These are phyloP conservation scores for Trichoderma asperelloides DNA, from an alignment of 495 filamentous ascomycete genomes.

Conservation along the genomic window DNA sequence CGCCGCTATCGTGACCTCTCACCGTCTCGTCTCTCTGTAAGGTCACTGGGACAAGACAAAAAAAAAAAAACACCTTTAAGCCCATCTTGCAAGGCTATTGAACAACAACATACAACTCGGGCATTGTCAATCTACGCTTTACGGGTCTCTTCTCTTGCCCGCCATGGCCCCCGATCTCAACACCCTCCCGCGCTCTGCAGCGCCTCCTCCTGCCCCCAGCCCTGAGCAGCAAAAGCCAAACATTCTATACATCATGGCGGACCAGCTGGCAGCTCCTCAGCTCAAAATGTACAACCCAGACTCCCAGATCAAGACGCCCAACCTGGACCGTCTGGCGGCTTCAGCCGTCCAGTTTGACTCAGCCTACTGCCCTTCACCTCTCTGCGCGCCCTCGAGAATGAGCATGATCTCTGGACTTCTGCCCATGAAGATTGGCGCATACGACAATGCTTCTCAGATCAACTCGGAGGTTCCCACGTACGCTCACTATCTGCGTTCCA, in stretches of 20 bases:
- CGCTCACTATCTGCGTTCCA: constrained; percentile 75
- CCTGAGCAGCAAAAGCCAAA: constrained; percentile 22
- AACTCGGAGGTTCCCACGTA: constrained; percentile 72
- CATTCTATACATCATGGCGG: constrained; percentile 63
- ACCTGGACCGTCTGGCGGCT: constrained; percentile 70
- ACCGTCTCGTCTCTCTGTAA: too few relatives aligned
- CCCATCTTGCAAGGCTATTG: too few relatives aligned
- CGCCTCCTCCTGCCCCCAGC: constrained; percentile 11
- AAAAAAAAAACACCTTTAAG: too few relatives aligned
- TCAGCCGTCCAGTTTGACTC: constrained; percentile 76
- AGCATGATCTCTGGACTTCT: constrained; percentile 83
- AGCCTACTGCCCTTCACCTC: constrained; percentile 81
- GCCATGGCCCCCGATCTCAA: constrained; percentile 49
- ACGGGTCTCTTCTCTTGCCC: neutral
- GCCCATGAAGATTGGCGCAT: constrained; percentile 77
- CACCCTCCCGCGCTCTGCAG: constrained; percentile 34
- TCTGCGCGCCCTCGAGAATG: constrained; percentile 82
- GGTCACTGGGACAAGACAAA: too few relatives aligned
- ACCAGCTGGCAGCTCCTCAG: constrained; percentile 79
- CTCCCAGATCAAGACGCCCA: constrained; percentile 76
- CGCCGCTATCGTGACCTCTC: too few relatives aligned
- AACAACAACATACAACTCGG: too few relatives aligned
- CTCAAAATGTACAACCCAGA: constrained; percentile 74
- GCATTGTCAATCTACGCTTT: neutral
- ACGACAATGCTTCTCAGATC: constrained; percentile 75